A percentile compares a stretch with the other conserved stretches of the same genome.
Evolutionary conservation across 75 land plant genomes (phyloP).

Genomic region (Adiantum capillusveneris): DNA sequence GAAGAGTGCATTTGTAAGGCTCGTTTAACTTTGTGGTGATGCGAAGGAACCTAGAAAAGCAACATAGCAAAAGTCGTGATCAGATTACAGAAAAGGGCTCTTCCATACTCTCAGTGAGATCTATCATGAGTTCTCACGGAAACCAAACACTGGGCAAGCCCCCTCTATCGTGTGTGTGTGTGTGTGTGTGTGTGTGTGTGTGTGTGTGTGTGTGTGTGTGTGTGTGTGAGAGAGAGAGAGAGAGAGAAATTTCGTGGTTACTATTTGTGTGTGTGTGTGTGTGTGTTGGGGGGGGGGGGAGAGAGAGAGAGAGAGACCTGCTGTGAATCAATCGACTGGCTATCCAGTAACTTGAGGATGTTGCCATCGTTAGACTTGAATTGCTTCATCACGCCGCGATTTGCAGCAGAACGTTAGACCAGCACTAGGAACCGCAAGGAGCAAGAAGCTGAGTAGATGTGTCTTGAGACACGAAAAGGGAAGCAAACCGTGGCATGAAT

Average conservation of each 20-base stretch:
- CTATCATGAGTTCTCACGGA: no score
- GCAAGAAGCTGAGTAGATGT: no score
- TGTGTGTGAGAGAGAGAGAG: not conserved
- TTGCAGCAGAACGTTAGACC: not conserved
- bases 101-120: no score
- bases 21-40: conserved; percentile 1
- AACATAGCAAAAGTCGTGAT: not conserved
- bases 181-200: no score
- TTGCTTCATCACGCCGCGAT: conserved; percentile 18
- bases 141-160: no score
- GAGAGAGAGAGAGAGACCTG: conserved; percentile 10
- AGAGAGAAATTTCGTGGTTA: not conserved
- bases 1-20: conserved; percentile 90
- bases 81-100: no score
- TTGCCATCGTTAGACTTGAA: conserved; percentile 22
- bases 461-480: no score
- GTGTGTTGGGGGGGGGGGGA: no score
- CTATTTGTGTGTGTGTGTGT: not conserved
- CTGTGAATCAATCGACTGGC: conserved; percentile 18
- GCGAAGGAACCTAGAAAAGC: not conserved
- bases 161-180: no score
- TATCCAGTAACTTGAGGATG: conserved; percentile 19
- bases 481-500: no score
- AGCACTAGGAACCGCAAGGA: no score
- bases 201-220: not conserved